Evolutionary conservation across 2,329 filamentous ascomycete species (phyloP).

Genomic region (Alternaria angustiovoidea): DNA sequence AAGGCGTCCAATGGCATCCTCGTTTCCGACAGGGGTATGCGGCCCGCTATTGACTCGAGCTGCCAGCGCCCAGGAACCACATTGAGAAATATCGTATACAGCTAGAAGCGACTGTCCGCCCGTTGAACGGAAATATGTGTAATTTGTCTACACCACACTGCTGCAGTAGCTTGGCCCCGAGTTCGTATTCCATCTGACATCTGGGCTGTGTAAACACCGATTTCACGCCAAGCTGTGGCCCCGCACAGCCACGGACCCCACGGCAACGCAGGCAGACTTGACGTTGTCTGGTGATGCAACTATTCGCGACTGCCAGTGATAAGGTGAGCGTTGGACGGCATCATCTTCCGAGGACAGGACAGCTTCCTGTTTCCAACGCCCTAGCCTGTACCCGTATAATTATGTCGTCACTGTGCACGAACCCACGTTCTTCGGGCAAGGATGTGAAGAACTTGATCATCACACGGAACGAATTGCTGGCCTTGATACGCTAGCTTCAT

Average conservation of each 20-base stretch:
- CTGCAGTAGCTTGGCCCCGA: neutral
- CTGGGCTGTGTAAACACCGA: conserved; percentile 1
- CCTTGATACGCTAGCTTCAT: neutral
- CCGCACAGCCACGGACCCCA: conserved; percentile 12
- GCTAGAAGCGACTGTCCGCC: neutral
- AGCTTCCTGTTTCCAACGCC: conserved; percentile 1
- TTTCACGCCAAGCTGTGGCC: conserved; percentile 1
- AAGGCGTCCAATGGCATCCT: conserved; percentile 13
- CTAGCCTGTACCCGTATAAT: neutral
- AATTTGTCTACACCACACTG: neutral
- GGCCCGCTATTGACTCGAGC: conserved; percentile 16
- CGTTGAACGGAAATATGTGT: neutral
- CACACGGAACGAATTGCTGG: neutral
- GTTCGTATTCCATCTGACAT: neutral
- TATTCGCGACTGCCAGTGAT: conserved; percentile 7
- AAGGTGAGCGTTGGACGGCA: neutral
- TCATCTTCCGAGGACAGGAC: conserved; percentile 3
- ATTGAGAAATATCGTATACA: neutral
- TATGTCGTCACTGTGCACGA: conserved; percentile 16
- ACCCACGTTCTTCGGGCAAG: neutral
- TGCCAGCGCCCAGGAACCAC: conserved; percentile 7
- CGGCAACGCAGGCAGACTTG: conserved; percentile 5
- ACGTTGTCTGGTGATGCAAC: conserved; percentile 13
- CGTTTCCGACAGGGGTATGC: conserved; percentile 12
- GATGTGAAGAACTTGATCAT: conserved; percentile 3